A percentile compares a stretch with the other conserved stretches of the same genome.
Conservation (phyloP, 148 eudicot species). For the Persicaria tinctoria region DNA sequence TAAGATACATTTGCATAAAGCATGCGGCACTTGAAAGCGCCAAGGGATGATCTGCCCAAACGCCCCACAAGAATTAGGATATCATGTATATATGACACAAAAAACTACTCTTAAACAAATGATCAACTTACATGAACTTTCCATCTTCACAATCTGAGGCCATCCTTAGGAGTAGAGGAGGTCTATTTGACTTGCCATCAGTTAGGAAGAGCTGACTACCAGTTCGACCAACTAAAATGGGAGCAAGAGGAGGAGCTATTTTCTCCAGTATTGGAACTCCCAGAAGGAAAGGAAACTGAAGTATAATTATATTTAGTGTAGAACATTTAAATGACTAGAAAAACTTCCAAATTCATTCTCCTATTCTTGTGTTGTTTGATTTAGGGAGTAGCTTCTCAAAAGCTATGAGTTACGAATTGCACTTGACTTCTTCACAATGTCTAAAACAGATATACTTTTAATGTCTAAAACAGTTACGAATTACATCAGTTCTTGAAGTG, state of each 20-base stretch:
- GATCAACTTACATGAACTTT: conserved; percentile 62
- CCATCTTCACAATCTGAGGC: conserved; percentile 78
- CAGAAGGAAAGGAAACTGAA: conserved; percentile 81
- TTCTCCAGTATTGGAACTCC: conserved; percentile 82
- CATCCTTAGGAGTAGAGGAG: conserved; percentile 90
- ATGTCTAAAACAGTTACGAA: too few relatives aligned
- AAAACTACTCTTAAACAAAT: background rate
- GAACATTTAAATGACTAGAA: background rate
- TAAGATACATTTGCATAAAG: conserved; percentile 82
- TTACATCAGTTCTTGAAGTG: background rate
- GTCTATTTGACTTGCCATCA: conserved; percentile 69
- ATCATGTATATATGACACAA: background rate
- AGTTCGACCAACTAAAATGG: conserved; percentile 75
- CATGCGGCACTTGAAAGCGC: conserved; percentile 74
- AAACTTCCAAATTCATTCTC: background rate
- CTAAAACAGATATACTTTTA: too few relatives aligned
- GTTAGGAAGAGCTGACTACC: conserved; percentile 94
- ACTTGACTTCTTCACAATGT: background rate
- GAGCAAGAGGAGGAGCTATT: conserved; percentile 80
- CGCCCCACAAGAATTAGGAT: background rate
- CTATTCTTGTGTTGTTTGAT: too few relatives aligned
- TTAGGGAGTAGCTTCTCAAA: too few relatives aligned
- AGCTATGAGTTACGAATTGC: too few relatives aligned
- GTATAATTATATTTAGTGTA: conserved; percentile 7
- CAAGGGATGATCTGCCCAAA: conserved; percentile 81